Evolutionary conservation across 1,139 yeast genomes (phyloP).

Genomic region (Geotrichum histeridarum): DNA sequence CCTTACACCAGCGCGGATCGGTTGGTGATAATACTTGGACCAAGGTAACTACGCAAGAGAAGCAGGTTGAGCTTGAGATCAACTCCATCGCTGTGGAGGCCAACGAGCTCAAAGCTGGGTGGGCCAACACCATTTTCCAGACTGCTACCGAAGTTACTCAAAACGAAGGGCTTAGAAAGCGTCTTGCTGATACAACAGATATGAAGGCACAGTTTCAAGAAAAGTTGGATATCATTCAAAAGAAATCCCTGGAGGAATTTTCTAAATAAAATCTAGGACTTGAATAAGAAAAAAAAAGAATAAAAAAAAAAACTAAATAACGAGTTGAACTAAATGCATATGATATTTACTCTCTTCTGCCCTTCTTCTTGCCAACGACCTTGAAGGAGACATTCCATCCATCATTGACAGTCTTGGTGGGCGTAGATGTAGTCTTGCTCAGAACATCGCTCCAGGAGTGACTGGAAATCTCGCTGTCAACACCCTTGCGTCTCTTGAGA

Average conservation of each 20-base stretch:
- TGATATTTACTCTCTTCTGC: constrained; percentile 18
- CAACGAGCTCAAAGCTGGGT: constrained; percentile 65
- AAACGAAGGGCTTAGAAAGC: constrained; percentile 83
- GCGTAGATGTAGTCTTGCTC: constrained; percentile 54
- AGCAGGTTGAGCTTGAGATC: constrained; percentile 74
- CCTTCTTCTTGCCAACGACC: constrained; percentile 61
- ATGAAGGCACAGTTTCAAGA: constrained; percentile 30
- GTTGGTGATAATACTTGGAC: constrained; percentile 86
- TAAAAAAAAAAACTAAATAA: not conserved
- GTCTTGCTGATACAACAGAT: constrained; percentile 57
- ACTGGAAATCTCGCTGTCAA: constrained; percentile 43
- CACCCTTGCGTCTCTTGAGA: constrained; percentile 65
- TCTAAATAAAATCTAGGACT: constrained; percentile 6
- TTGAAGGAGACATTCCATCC: constrained; percentile 71
- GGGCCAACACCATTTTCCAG: constrained; percentile 73
- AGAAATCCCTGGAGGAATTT: constrained; percentile 14
- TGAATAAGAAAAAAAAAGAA: constrained; percentile 7
- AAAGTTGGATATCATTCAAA: constrained; percentile 15
- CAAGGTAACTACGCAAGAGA: constrained; percentile 70
- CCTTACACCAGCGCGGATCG: constrained; percentile 78
- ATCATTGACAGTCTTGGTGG: constrained; percentile 47
- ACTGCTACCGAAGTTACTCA: constrained; percentile 85
- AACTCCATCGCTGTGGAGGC: constrained; percentile 76
- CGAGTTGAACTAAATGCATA: not conserved
- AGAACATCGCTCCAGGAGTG: constrained; percentile 48